phyloP scores from a whole-genome alignment of 1,139 yeast species.

The Geotrichum siamense region DNA sequence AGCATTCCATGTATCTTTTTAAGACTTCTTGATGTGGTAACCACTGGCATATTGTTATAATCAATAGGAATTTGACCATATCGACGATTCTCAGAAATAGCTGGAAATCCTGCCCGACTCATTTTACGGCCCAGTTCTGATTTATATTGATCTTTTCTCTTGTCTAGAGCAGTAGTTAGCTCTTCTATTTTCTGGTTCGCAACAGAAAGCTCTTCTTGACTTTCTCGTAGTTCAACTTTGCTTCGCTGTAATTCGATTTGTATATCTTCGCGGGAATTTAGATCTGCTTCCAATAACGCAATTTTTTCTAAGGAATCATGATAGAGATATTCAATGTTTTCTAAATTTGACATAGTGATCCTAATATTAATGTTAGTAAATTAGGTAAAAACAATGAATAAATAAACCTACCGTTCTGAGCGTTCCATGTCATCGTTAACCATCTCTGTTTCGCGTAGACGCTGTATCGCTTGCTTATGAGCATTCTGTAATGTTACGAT shows the following conservation, averaged over 20 bases:
- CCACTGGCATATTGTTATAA: slow-evolving; percentile 4
- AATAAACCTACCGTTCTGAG: slow-evolving; percentile 8
- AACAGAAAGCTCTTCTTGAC: slow-evolving; percentile 30
- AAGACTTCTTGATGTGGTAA: slow-evolving; percentile 30
- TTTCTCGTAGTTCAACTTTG: slow-evolving; percentile 33
- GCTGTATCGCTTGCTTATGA: slow-evolving; percentile 26
- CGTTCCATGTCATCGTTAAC: slow-evolving; percentile 38
- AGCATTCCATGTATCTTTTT: slow-evolving; percentile 33
- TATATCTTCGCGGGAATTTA: slow-evolving; percentile 26
- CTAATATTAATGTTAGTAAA: slow-evolving; percentile 15
- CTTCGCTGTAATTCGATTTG: slow-evolving; percentile 32
- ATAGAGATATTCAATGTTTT: slow-evolving; percentile 31
- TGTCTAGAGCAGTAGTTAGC: slow-evolving; percentile 15
- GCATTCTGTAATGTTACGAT: slow-evolving; percentile 27
- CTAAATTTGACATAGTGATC: slow-evolving; percentile 30
- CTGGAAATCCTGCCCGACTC: slow-evolving; percentile 1
- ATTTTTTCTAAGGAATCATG: slow-evolving; percentile 31
- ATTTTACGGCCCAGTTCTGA: slow-evolving; percentile 2
- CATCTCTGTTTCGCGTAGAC: slow-evolving; percentile 36
- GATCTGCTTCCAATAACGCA: slow-evolving; percentile 34
- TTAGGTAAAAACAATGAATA: neutral
- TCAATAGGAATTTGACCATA: neutral
- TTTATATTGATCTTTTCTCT: neutral
- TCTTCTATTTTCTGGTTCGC: slow-evolving; percentile 22
- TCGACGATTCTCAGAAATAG: neutral